Conservation (phyloP, 1,284 basidiomycete species). For the Trametes versicolor region DNA sequence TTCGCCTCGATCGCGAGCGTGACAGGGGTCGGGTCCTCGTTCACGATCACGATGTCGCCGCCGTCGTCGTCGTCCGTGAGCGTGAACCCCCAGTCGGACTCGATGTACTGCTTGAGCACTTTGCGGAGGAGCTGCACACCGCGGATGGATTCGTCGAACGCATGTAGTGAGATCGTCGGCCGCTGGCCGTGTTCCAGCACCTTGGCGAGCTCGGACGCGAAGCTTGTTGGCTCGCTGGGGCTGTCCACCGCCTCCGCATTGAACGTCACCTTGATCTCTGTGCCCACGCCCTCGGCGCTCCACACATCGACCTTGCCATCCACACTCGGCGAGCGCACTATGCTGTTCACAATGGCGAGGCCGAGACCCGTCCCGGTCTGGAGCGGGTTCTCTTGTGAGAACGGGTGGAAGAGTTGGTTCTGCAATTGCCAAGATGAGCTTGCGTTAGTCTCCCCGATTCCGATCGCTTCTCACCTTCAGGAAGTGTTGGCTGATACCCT, state of each 20-base stretch:
- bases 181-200: slow-evolving; percentile 55
- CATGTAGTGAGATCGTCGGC: slow-evolving; percentile 74
- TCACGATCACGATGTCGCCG: slow-evolving; percentile 86
- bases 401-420: slow-evolving; percentile 97
- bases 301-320: slow-evolving; percentile 90
- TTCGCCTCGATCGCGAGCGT: slow-evolving; percentile 64
- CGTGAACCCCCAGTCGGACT: slow-evolving; percentile 82
- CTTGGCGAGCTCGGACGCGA: slow-evolving; percentile 56
- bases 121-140: slow-evolving; percentile 76
- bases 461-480: slow-evolving; percentile 65
- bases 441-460: not conserved
- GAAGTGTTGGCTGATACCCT: slow-evolving; percentile 91
- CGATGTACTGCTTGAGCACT: slow-evolving; percentile 75
- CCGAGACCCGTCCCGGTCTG: slow-evolving; percentile 96
- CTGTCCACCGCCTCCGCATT: slow-evolving; percentile 72
- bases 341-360: slow-evolving; percentile 96
- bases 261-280: slow-evolving; percentile 92
- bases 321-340: slow-evolving; percentile 87
- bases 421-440: slow-evolving; percentile 43
- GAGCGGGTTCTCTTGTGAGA: slow-evolving; percentile 92
- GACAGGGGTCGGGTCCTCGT: slow-evolving; percentile 79
- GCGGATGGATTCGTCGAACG: slow-evolving; percentile 74
- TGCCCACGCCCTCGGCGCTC: slow-evolving; percentile 91
- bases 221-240: slow-evolving; percentile 47
- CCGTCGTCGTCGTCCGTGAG: slow-evolving; percentile 54